Evolutionary conservation across 2,329 filamentous ascomycete genomes (phyloP).

Genomic region (Colletotrichum brevisporum): DNA sequence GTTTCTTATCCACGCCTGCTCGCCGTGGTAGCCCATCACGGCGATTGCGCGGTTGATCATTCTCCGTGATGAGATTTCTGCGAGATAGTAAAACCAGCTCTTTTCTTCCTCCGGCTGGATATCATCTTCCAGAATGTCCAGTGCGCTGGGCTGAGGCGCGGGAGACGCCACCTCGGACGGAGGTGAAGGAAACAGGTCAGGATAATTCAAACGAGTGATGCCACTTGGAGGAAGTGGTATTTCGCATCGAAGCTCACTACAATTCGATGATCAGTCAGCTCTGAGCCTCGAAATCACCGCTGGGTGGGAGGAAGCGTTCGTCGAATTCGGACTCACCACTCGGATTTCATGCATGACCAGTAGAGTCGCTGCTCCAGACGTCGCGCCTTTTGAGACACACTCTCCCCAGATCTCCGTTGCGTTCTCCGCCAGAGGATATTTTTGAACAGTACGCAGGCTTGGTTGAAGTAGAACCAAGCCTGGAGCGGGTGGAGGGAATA

Average conservation of each 20-base stretch:
- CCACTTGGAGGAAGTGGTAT: slow-evolving; percentile 39
- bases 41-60: slow-evolving; percentile 42
- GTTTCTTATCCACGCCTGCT: slow-evolving; percentile 43
- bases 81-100: slow-evolving; percentile 50
- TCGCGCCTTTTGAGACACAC: slow-evolving; percentile 22
- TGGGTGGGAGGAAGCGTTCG: too few species aligned
- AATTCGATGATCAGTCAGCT: too few species aligned
- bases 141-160: neutral
- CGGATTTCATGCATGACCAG: slow-evolving; percentile 52
- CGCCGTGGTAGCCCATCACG: slow-evolving; percentile 29
- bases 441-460: slow-evolving; percentile 46
- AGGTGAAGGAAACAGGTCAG: slow-evolving; percentile 48
- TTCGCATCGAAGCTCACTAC: slow-evolving; percentile 40
- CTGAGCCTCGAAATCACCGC: too few species aligned
- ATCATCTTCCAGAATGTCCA: slow-evolving; percentile 31
- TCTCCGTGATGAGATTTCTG: slow-evolving; percentile 48
- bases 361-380: slow-evolving; percentile 49
- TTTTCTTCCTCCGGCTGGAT: slow-evolving; percentile 44
- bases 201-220: slow-evolving; percentile 45
- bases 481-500: slow-evolving; percentile 49
- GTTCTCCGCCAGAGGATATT: slow-evolving; percentile 38
- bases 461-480: slow-evolving; percentile 50
- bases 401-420: neutral
- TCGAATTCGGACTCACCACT: slow-evolving; percentile 43
- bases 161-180: slow-evolving; percentile 41